These are phyloP conservation scores for Stemphylium lycopersici DNA, from an alignment of 2,329 filamentous ascomycete genomes.

Conservation along the genomic window DNA sequence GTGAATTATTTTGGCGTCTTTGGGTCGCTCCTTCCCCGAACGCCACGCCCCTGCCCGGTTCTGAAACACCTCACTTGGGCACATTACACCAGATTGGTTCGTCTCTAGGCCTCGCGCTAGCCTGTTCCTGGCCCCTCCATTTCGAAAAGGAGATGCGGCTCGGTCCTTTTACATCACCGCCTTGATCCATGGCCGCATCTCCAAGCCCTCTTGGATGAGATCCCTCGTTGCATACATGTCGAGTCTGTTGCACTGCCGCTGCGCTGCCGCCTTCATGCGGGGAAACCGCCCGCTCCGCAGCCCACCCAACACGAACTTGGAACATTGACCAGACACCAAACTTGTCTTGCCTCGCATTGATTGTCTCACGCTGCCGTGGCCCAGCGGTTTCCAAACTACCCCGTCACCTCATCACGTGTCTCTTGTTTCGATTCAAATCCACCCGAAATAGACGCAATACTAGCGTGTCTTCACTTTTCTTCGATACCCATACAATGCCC, in stretches of 20 bases:
- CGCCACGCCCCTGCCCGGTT: constrained; percentile 15
- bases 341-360: neutral
- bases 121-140: constrained; percentile 21
- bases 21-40: constrained; percentile 14
- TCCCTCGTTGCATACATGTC: neutral
- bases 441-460: no score
- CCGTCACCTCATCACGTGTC: neutral
- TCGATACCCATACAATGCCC: no score
- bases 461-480: no score
- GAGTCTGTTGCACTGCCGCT: neutral
- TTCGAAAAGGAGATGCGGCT: constrained; percentile 23
- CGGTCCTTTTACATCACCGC: constrained; percentile 18
- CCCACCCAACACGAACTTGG: constrained; percentile 6
- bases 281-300: constrained; percentile 5
- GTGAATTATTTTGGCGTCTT: constrained; percentile 23
- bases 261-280: neutral
- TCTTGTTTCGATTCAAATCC: no score
- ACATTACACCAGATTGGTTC: constrained; percentile 9
- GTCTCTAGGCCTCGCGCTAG: constrained; percentile 12
- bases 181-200: neutral
- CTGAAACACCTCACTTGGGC: constrained; percentile 17
- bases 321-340: constrained; percentile 3
- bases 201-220: neutral
- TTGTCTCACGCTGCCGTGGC: neutral
- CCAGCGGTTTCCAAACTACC: neutral